These are phyloP conservation scores for Onygena corvina DNA, from an alignment of 2,329 filamentous ascomycete species.

Conservation along the genomic window DNA sequence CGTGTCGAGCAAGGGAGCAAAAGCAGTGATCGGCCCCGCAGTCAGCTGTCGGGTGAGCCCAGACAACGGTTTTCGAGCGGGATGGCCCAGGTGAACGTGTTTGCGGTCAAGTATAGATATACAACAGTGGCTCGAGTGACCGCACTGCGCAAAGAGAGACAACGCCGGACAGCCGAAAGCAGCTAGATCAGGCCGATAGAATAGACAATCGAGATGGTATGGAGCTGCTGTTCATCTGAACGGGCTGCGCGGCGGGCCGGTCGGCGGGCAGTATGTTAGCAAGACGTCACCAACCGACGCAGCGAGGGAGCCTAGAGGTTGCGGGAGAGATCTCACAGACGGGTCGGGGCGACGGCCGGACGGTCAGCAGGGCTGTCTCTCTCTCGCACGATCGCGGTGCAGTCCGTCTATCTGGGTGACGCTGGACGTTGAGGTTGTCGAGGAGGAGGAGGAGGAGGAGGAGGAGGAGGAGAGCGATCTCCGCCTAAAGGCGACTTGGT, in stretches of 20 bases:
- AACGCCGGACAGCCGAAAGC: no score
- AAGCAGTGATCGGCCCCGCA: no score
- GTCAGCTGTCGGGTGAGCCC: no score
- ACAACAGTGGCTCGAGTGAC: no score
- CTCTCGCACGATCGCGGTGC: no score
- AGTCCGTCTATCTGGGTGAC: neutral
- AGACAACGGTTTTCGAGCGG: no score
- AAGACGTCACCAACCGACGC: neutral
- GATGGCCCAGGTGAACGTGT: no score
- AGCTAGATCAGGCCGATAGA: neutral
- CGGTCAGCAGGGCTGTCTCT: neutral
- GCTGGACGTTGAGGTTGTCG: neutral
- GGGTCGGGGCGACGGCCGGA: neutral
- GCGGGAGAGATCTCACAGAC: neutral
- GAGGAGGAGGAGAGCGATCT: neutral
- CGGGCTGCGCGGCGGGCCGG: neutral
- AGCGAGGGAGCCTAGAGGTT: neutral
- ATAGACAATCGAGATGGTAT: neutral
- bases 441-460: neutral
- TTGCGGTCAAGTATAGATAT: no score
- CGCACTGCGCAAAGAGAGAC: neutral
- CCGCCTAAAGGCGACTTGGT: neutral
- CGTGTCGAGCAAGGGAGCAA: conserved; percentile 6
- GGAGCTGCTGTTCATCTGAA: neutral
- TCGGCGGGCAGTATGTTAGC: no score